A percentile compares a stretch with the other conserved stretches of the same genome.
These are phyloP conservation scores for Dryas octopetala DNA, from an alignment of 306 rosid species.

Conservation along the genomic window DNA sequence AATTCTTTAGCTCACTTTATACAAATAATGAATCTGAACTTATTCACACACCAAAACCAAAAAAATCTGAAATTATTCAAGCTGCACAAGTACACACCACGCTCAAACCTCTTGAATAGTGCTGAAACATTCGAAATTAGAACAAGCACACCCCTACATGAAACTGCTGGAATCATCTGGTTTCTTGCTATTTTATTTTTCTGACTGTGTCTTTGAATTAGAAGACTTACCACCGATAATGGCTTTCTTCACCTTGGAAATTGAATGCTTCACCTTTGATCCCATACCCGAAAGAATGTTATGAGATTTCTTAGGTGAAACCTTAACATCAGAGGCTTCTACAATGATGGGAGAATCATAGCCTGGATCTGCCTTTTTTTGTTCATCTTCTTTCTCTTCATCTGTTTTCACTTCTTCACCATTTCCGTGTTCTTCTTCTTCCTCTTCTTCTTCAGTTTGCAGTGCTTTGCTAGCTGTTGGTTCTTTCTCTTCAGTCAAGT, in stretches of 20 bases:
- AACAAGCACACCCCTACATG: conserved; percentile 4
- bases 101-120: not conserved
- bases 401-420: conserved; percentile 21
- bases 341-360: conserved; percentile 35
- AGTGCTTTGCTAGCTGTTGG: conserved; percentile 15
- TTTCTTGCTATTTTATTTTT: conserved; percentile 20
- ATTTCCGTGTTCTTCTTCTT: conserved; percentile 21
- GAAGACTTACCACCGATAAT: conserved; percentile 65
- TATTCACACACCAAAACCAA: not conserved
- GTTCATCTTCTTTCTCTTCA: conserved; percentile 32
- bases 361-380: conserved; percentile 18
- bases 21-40: conserved; percentile 8
- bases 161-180: conserved; percentile 7
- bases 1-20: conserved; percentile 3
- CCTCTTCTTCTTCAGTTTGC: conserved; percentile 24
- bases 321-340: conserved; percentile 43
- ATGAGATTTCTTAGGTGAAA: conserved; percentile 55
- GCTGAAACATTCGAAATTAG: conserved; percentile 4
- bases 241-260: conserved; percentile 74
- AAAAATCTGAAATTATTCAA: not conserved
- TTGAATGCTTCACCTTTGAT: conserved; percentile 70
- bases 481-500: conserved; percentile 20
- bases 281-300: conserved; percentile 65
- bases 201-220: conserved; percentile 41
- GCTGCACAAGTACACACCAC: conserved; percentile 11